These are phyloP conservation scores for Thelephora aurantiotincta DNA, from an alignment of 768 basidiomycete species.

Conservation along the genomic window DNA sequence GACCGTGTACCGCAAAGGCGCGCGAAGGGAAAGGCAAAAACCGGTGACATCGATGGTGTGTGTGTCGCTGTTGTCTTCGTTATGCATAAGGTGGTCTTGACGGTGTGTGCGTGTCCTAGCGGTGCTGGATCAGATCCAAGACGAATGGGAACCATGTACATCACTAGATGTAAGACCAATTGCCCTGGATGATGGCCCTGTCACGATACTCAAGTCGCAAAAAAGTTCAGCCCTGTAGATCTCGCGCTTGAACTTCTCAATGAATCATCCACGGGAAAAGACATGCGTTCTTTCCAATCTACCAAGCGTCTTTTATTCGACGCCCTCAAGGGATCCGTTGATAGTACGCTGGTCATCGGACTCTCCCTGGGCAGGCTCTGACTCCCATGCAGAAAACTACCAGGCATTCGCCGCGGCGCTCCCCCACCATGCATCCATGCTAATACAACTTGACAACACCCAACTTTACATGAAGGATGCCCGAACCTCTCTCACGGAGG, in stretches of 20 bases:
- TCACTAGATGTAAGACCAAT: conserved; percentile 52
- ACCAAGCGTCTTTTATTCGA: conserved; percentile 68
- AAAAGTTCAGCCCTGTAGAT: conserved; percentile 86
- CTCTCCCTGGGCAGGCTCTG: conserved; percentile 2
- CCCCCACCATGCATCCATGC: conserved; percentile 74
- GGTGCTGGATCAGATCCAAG: conserved; percentile 72
- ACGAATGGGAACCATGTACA: conserved; percentile 83
- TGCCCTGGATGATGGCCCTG: conserved; percentile 1
- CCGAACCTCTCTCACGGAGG: conserved; percentile 56
- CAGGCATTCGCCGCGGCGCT: conserved; percentile 91
- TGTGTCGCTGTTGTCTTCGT: conserved; percentile 2
- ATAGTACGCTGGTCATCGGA: conserved; percentile 38
- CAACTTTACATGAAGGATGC: conserved; percentile 66
- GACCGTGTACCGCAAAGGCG: conserved; percentile 51
- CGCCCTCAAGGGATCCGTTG: conserved; percentile 78
- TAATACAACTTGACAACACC: conserved; percentile 55
- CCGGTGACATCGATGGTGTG: conserved; percentile 80
- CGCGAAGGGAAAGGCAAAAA: conserved; percentile 37
- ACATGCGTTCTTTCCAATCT: conserved; percentile 60
- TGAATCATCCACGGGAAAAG: conserved; percentile 54
- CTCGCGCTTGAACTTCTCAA: conserved; percentile 84
- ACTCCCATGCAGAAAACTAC: conserved; percentile 55
- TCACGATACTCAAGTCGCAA: conserved; percentile 6
- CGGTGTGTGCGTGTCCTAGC: conserved; percentile 26
- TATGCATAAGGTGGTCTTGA: neutral